phyloP scores from a whole-genome alignment of 2,329 filamentous ascomycete species.

The Bimuria novae-zelandiae region DNA sequence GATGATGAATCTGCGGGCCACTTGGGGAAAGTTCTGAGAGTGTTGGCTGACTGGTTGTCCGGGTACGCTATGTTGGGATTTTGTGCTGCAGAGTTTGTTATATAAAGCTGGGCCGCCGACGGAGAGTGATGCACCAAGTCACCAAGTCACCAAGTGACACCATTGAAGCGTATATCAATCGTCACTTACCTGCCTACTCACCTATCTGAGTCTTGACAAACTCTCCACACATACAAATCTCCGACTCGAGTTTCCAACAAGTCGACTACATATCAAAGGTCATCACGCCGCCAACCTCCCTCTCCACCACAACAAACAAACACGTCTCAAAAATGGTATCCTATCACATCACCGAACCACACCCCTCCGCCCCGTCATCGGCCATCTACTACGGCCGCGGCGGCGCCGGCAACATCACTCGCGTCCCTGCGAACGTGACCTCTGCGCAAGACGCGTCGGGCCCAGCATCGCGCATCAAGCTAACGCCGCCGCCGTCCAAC shows the following conservation, averaged over 20 bases:
- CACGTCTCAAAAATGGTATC: constrained; percentile 41
- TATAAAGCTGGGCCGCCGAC: constrained; percentile 25
- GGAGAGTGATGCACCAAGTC: too few species aligned
- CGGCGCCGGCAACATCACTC: constrained; percentile 63
- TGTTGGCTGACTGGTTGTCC: not conserved
- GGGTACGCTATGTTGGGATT: too few species aligned
- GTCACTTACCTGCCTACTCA: constrained; percentile 8
- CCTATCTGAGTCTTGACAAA: not conserved
- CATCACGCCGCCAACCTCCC: not conserved
- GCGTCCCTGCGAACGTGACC: constrained; percentile 60
- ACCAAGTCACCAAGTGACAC: constrained; percentile 16
- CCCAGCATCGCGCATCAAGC: constrained; percentile 55
- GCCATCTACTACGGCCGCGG: constrained; percentile 61
- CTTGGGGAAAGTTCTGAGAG: constrained; percentile 5
- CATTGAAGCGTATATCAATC: constrained; percentile 24
- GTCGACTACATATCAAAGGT: constrained; percentile 8
- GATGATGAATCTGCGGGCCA: constrained; percentile 10
- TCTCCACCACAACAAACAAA: constrained; percentile 17
- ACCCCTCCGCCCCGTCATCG: constrained; percentile 60
- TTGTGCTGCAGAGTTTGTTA: too few species aligned
- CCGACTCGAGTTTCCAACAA: too few species aligned
- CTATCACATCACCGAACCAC: constrained; percentile 65
- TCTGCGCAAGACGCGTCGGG: constrained; percentile 50
- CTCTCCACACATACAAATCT: too few species aligned
- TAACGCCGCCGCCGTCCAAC: constrained; percentile 52